Evolutionary conservation across 1,284 basidiomycete species (phyloP).

Genomic region (Flammula alnicola): DNA sequence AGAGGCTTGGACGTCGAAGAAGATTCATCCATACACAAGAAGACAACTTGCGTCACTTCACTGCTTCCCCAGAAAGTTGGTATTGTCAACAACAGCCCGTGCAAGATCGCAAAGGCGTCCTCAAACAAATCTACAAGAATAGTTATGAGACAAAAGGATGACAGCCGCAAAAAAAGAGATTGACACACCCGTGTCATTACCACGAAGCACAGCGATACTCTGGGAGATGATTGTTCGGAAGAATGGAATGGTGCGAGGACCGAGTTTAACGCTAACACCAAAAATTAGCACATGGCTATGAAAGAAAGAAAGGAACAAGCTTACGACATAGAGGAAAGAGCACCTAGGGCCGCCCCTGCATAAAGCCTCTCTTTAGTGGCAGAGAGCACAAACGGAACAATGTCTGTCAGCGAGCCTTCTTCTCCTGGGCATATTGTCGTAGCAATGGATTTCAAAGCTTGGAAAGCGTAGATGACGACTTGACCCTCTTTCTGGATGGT

Average conservation of each 20-base stretch:
- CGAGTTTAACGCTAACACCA: slow-evolving; percentile 61
- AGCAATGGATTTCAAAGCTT: slow-evolving; percentile 63
- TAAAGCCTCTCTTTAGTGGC: slow-evolving; percentile 45
- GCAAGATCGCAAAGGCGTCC: slow-evolving; percentile 55
- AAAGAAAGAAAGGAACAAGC: slow-evolving; percentile 27
- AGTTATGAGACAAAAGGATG: slow-evolving; percentile 5
- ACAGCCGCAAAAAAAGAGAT: neutral
- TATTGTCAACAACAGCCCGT: slow-evolving; percentile 60
- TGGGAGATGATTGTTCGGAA: slow-evolving; percentile 75
- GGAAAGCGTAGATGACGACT: slow-evolving; percentile 53
- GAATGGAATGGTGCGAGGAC: slow-evolving; percentile 84
- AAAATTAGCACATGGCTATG: neutral
- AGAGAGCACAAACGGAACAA: slow-evolving; percentile 62
- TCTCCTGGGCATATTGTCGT: slow-evolving; percentile 65
- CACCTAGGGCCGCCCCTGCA: slow-evolving; percentile 49
- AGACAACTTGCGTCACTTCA: slow-evolving; percentile 63
- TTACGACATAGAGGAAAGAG: slow-evolving; percentile 68
- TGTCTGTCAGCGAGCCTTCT: slow-evolving; percentile 62
- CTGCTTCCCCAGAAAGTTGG: slow-evolving; percentile 72
- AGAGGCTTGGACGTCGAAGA: slow-evolving; percentile 32
- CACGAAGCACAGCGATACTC: slow-evolving; percentile 55
- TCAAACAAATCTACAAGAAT: slow-evolving; percentile 26
- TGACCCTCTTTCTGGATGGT: slow-evolving; percentile 42
- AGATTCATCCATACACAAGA: slow-evolving; percentile 55
- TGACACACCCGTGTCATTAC: slow-evolving; percentile 40